Conservation (phyloP, 371 early-diverging fungal species). For the Mortierella sp. region DNA sequence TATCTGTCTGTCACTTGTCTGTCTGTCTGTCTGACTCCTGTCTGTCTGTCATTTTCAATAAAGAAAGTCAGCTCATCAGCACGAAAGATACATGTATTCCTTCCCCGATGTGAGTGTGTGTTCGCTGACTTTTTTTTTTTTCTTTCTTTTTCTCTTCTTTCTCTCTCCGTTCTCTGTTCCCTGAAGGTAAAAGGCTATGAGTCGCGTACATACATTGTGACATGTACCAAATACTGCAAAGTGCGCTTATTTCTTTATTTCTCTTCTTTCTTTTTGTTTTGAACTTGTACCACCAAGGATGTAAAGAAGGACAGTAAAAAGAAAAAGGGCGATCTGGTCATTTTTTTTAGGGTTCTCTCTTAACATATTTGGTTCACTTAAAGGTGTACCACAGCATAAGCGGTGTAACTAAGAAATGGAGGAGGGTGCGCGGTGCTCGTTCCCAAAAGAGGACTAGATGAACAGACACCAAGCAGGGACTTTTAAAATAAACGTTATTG, state of each 20-base stretch:
- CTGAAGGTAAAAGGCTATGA: background rate
- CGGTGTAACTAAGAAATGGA: conserved; percentile 1
- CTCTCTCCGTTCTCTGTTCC: background rate
- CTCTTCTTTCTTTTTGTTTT: background rate
- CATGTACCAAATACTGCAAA: background rate
- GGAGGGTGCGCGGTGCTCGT: background rate
- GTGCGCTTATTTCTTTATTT: too few relatives aligned
- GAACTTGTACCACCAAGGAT: conserved; percentile 8
- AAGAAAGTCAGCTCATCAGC: conserved; percentile 6
- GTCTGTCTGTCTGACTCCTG: too few relatives aligned
- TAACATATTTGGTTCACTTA: background rate
- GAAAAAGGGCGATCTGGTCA: conserved; percentile 7
- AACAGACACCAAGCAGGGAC: background rate
- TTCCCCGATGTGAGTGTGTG: background rate
- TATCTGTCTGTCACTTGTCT: too few relatives aligned
- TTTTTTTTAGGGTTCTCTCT: conserved; percentile 6
- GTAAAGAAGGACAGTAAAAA: background rate
- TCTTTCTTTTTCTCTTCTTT: background rate
- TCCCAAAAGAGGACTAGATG: conserved; percentile 11
- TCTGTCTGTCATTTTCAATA: too few relatives aligned
- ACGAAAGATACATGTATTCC: background rate
- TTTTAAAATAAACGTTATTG: background rate
- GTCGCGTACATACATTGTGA: background rate
- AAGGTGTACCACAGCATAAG: background rate
- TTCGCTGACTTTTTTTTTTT: background rate